Percentiles rank a stretch among this genome's conserved stretches.
Evolutionary conservation across 1,139 yeast species (phyloP).

Genomic region (Kodamaea arcana): DNA sequence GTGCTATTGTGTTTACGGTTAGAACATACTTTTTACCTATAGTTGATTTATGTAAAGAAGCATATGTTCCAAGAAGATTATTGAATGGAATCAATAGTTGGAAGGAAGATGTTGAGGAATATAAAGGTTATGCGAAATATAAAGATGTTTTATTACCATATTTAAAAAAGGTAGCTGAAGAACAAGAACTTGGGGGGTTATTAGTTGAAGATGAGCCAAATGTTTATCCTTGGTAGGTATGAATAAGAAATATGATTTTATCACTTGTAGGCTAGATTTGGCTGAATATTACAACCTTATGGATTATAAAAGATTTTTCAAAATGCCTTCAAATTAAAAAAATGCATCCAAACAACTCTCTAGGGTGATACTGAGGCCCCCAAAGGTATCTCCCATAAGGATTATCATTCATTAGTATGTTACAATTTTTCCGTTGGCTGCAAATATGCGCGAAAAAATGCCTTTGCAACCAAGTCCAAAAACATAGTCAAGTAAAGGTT

Average conservation of each 20-base stretch:
- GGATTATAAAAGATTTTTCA: too few species aligned
- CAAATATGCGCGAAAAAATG: too few species aligned
- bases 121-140: conserved; percentile 55
- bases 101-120: conserved; percentile 55
- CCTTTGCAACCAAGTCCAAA: too few species aligned
- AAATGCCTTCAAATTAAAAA: too few species aligned
- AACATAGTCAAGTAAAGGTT: too few species aligned
- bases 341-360: too few species aligned
- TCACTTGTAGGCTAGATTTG: background rate
- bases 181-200: conserved; percentile 49
- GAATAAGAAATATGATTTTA: background rate
- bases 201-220: conserved; percentile 34
- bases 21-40: conserved; percentile 61
- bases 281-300: too few species aligned
- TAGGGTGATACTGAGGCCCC: too few species aligned
- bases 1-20: conserved; percentile 59
- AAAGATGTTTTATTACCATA: conserved; percentile 53
- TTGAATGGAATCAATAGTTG: conserved; percentile 56
- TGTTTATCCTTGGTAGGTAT: conserved; percentile 32
- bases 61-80: conserved; percentile 55
- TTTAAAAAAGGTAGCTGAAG: conserved; percentile 44
- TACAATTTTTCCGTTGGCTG: too few species aligned
- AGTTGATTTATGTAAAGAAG: conserved; percentile 51
- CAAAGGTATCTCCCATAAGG: too few species aligned
- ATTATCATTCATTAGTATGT: too few species aligned